phyloP scores from a whole-genome alignment of 176 grass and related monocot genomes.

The Hyparrhenia diplandra region DNA sequence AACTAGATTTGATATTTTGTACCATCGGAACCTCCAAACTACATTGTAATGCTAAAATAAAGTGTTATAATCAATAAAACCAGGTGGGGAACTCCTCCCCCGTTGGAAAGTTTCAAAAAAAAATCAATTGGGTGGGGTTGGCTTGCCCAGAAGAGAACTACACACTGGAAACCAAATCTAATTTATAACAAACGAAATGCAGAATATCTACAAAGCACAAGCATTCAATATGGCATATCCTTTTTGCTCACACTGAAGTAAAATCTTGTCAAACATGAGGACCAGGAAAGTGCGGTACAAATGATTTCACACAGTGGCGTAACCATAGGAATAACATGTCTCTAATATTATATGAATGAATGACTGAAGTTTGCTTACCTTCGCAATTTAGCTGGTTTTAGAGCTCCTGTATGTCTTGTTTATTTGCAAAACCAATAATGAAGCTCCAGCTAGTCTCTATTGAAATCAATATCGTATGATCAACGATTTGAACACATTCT shows the following conservation, averaged over 20 bases:
- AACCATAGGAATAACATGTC: neutral
- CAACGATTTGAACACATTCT: neutral
- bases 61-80: too few species aligned
- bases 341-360: neutral
- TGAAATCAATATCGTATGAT: conserved; percentile 18
- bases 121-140: too few species aligned
- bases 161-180: neutral
- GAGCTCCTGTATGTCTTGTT: conserved; percentile 92
- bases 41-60: too few species aligned
- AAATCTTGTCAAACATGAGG: neutral
- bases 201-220: neutral
- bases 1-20: too few species aligned
- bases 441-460: conserved; percentile 83
- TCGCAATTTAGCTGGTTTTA: conserved; percentile 77
- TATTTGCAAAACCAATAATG: conserved; percentile 95
- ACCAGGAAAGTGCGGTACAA: neutral
- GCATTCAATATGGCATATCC: neutral
- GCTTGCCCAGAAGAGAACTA: too few species aligned
- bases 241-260: neutral
- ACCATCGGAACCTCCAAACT: too few species aligned
- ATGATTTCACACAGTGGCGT: neutral
- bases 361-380: conserved; percentile 46
- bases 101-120: too few species aligned
- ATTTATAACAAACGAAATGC: neutral
- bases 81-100: too few species aligned